phyloP scores from a whole-genome alignment of 2,329 filamentous ascomycete species.

The Triangularia verruculosa region DNA sequence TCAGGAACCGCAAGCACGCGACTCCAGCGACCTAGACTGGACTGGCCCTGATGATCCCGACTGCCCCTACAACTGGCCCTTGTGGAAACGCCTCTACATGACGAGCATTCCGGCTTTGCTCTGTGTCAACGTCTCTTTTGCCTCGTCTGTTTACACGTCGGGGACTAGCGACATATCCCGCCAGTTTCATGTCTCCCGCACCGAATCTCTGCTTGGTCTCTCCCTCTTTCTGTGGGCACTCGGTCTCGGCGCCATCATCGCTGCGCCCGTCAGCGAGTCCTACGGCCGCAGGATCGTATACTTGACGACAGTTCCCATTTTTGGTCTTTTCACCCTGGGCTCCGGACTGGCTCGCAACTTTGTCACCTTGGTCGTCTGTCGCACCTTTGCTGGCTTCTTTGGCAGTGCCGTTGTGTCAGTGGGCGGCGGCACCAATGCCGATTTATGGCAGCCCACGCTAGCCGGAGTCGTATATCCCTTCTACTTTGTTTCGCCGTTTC shows the following conservation, averaged over 20 bases:
- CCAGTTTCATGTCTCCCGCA: constrained; percentile 8
- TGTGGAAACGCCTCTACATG: constrained; percentile 16
- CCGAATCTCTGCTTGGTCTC: constrained; percentile 14
- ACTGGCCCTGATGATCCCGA: constrained; percentile 10
- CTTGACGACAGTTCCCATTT: constrained; percentile 9
- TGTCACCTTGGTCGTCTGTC: constrained; percentile 30
- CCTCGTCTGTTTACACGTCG: constrained; percentile 17
- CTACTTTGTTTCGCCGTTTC: constrained; percentile 15
- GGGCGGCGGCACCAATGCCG: constrained; percentile 31
- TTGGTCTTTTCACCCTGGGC: constrained; percentile 13
- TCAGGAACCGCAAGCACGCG: neutral
- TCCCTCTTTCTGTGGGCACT: constrained; percentile 16
- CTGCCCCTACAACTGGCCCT: constrained; percentile 16
- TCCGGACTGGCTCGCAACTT: constrained; percentile 12
- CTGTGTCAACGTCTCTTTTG: constrained; percentile 16
- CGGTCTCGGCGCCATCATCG: constrained; percentile 16
- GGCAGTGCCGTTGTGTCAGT: constrained; percentile 32
- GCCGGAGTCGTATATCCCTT: constrained; percentile 11
- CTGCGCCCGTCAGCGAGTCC: constrained; percentile 16
- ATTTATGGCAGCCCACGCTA: constrained; percentile 23
- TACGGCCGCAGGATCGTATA: constrained; percentile 15
- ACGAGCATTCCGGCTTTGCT: constrained; percentile 14
- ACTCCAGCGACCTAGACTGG: constrained; percentile 1
- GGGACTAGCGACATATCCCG: constrained; percentile 8
- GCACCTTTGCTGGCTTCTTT: constrained; percentile 38